Conservation (phyloP, 2,329 filamentous ascomycete genomes). For the Aureobasidium sp. region DNA sequence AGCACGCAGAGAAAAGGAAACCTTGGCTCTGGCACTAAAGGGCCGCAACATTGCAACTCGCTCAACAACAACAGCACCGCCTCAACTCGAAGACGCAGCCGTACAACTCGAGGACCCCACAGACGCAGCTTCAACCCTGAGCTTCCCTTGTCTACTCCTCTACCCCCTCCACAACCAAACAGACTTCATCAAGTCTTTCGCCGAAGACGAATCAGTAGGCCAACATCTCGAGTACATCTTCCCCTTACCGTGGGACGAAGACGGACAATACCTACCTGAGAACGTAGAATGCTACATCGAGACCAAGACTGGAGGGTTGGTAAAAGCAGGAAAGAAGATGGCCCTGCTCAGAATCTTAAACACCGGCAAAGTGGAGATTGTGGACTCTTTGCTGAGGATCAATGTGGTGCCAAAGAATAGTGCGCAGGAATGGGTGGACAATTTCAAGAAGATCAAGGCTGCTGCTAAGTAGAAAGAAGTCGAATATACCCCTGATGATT, state of each 20-base stretch:
- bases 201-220: conserved; percentile 64
- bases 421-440: conserved; percentile 67
- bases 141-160: conserved; percentile 72
- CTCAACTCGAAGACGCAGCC: conserved; percentile 78
- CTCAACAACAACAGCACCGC: conserved; percentile 56
- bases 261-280: conserved; percentile 55
- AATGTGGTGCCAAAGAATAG: conserved; percentile 69
- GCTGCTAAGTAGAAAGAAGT: neutral
- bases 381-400: conserved; percentile 76
- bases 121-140: conserved; percentile 62
- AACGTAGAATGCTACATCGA: conserved; percentile 85
- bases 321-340: conserved; percentile 85
- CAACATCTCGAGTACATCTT: conserved; percentile 82
- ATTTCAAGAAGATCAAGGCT: conserved; percentile 57
- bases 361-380: conserved; percentile 72
- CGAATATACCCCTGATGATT: no score
- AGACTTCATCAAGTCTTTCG: conserved; percentile 84
- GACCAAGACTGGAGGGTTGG: conserved; percentile 66
- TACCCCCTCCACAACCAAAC: conserved; percentile 77
- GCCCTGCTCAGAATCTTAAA: conserved; percentile 64
- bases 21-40: conserved; percentile 47
- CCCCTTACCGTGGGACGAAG: conserved; percentile 76
- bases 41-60: conserved; percentile 64
- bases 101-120: conserved; percentile 64
- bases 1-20: conserved; percentile 48